These are phyloP conservation scores for Sonneratia alba DNA, from an alignment of 345 rosid species.

Conservation along the genomic window DNA sequence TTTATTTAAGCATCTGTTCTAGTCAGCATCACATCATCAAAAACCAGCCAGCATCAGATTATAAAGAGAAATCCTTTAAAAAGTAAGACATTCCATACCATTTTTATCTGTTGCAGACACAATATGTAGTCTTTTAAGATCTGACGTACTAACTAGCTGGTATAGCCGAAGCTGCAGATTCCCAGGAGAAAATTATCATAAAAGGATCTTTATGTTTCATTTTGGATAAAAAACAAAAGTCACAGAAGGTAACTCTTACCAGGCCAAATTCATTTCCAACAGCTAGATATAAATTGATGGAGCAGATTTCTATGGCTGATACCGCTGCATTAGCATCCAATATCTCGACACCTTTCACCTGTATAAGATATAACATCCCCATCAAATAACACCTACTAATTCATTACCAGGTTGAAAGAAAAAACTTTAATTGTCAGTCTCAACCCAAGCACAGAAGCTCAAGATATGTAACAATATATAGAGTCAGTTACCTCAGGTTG, in stretches of 20 bases:
- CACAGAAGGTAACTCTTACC: conserved; percentile 33
- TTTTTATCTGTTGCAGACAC: conserved; percentile 49
- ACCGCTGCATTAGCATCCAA: conserved; percentile 35
- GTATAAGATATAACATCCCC: conserved; percentile 14
- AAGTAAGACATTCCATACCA: conserved; percentile 30
- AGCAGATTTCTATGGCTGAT: conserved; percentile 39
- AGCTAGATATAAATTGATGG: conserved; percentile 38
- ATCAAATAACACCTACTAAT: not conserved
- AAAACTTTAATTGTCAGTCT: conserved; percentile 2
- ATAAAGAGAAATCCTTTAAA: not conserved
- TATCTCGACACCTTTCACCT: conserved; percentile 37
- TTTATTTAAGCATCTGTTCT: not conserved
- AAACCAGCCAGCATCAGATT: not conserved
- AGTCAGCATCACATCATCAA: not conserved
- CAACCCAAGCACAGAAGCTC: conserved; percentile 18
- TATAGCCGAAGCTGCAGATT: conserved; percentile 48
- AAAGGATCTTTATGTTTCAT: not conserved
- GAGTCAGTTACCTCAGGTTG: conserved; percentile 35
- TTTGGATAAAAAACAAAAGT: conserved; percentile 1
- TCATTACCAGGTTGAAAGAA: not conserved
- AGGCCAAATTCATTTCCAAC: conserved; percentile 53
- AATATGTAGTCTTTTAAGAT: conserved; percentile 41
- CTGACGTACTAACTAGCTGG: conserved; percentile 33
- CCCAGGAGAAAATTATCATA: conserved; percentile 5
- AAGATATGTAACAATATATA: not conserved